phyloP scores from a whole-genome alignment of 2,329 filamentous ascomycete species.

The Cyanodermella asteris region DNA sequence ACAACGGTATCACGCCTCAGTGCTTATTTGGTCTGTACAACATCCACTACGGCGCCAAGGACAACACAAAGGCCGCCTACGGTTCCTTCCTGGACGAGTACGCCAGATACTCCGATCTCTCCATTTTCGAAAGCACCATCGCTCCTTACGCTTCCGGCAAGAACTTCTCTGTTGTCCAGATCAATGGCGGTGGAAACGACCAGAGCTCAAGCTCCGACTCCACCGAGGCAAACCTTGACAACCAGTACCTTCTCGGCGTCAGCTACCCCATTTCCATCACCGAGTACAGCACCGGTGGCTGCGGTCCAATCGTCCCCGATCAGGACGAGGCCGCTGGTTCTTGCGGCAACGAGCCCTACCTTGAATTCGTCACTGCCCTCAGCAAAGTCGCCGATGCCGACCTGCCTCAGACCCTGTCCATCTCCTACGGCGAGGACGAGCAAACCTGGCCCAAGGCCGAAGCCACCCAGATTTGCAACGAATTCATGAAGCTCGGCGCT shows the following conservation, averaged over 20 bases:
- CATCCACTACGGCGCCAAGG: conserved; percentile 18
- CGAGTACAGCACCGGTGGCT: conserved; percentile 24
- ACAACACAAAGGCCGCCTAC: conserved; percentile 21
- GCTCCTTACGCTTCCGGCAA: conserved; percentile 19
- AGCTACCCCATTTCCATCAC: conserved; percentile 20
- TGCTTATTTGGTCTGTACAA: conserved; percentile 30
- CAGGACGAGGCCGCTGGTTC: conserved; percentile 18
- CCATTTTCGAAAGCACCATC: conserved; percentile 17
- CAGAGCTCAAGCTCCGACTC: conserved; percentile 16
- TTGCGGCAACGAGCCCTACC: conserved; percentile 20
- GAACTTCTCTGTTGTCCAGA: conserved; percentile 22
- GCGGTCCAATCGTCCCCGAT: conserved; percentile 18
- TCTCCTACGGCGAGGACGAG: conserved; percentile 17
- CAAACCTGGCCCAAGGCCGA: conserved; percentile 14
- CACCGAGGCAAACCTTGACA: conserved; percentile 8
- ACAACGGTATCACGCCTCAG: conserved; percentile 31
- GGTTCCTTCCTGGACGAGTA: conserved; percentile 27
- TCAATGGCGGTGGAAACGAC: conserved; percentile 18
- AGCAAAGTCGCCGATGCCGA: conserved; percentile 16
- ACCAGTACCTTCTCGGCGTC: conserved; percentile 16
- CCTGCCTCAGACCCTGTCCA: conserved; percentile 16
- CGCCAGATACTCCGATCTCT: conserved; percentile 24
- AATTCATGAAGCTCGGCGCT: conserved; percentile 26
- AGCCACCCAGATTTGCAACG: conserved; percentile 17
- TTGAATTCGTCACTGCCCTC: conserved; percentile 28